phyloP scores from a whole-genome alignment of 129 eudicot genomes.

The Oenanthe sinensis region DNA sequence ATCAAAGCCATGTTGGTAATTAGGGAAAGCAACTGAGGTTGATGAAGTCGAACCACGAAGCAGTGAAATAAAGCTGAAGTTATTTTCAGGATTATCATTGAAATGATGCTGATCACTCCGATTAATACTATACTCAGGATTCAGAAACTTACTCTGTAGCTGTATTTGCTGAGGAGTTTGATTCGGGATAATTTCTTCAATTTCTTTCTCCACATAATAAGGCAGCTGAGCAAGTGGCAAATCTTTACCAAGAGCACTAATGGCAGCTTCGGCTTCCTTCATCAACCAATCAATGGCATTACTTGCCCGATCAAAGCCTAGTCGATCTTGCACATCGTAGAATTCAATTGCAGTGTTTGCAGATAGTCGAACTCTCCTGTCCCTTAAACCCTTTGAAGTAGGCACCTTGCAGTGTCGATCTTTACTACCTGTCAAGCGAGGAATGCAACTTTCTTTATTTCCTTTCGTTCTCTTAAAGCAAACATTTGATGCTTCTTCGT shows the following conservation, averaged over 20 bases:
- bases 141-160: background rate
- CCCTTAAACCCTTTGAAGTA: conserved; percentile 59
- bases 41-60: conserved; percentile 5
- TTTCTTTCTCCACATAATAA: background rate
- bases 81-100: background rate
- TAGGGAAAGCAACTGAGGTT: background rate
- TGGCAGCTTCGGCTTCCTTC: conserved; percentile 56
- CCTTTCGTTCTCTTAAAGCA: conserved; percentile 19
- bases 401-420: conserved; percentile 61
- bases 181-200: background rate
- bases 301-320: conserved; percentile 68
- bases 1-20: conserved; percentile 15
- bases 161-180: conserved; percentile 13
- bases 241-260: conserved; percentile 32
- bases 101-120: conserved; percentile 9
- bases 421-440: conserved; percentile 38
- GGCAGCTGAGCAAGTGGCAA: background rate
- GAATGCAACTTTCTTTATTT: conserved; percentile 24
- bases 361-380: conserved; percentile 57
- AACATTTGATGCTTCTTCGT: conserved; percentile 9
- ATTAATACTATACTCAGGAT: conserved; percentile 10
- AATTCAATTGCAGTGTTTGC: conserved; percentile 64
- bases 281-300: conserved; percentile 81
- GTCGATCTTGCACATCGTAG: conserved; percentile 72
- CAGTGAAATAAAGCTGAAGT: conserved; percentile 7